Base-by-base conservation (phyloP, 192 early-diverging fungal genomes). In the Backusella luteola region DNA sequence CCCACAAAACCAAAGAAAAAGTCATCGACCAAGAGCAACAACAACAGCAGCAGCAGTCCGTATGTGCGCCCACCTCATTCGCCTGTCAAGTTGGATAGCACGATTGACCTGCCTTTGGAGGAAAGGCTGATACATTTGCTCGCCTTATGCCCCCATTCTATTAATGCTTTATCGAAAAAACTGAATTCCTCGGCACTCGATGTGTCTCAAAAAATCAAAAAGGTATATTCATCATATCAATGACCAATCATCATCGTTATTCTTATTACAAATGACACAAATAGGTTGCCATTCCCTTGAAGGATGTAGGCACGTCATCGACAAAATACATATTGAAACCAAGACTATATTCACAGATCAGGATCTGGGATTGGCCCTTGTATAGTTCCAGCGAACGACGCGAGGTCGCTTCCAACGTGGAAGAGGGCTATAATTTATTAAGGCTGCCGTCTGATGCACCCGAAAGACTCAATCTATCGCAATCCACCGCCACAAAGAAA, bases 341-440 rank as follows among this genome's bases (percentile, higher is more conserved):
- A 53, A 69, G 44, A 2, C 11, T 76, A 1, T 80, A 73, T n/a
- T 76, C 72, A 42, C 69, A 76, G 49, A 76, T 80, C 29, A 53
- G 41, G 19, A 73, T 80, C 42, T 80, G 79, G 79, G 79, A 80
- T 26, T 80, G 79, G 79, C 69, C 41, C 32, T 53, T 66, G 7
- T 80, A 80, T 38, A 75, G 71, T 7, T 53, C 56, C 15, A 71
- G 67, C 19, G 79, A 80, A 73, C 49, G 69, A 29, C 59, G 56
- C 46, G 66, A 34, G 23, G 75, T 73, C 7, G 56, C 56, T n/a
- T 63, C 72, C 26, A 80, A 80, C 19, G 74, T 75, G 1, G 53
- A 71, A 69, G 53, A 71, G 42, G 74, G 74, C 2, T 80, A 76
- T 26, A 66, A 73, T 53, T 17, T 67, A 3, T 41, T 80, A 35